phyloP scores from a whole-genome alignment of 805 yeast species.

The Kuraishia capsulata region DNA sequence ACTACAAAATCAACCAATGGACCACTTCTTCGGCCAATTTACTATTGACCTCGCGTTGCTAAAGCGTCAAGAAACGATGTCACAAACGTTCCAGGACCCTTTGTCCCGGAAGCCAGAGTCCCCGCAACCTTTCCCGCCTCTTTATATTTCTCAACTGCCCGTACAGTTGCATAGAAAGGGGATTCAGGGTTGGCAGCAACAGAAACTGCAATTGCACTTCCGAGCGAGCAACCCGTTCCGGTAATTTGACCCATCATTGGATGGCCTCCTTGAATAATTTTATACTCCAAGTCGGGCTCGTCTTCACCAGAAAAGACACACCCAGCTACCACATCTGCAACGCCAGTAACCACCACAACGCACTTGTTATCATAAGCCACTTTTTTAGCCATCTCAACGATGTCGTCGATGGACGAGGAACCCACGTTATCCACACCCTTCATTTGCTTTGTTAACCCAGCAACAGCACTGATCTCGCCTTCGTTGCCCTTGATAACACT shows the following conservation, averaged over 20 bases:
- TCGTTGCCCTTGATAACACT: constrained; percentile 77
- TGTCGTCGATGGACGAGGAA: constrained; percentile 9
- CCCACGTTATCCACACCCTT: constrained; percentile 59
- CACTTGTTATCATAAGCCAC: constrained; percentile 44
- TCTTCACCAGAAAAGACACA: constrained; percentile 9
- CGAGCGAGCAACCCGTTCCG: constrained; percentile 79
- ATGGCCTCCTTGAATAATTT: constrained; percentile 45
- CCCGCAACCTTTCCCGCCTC: constrained; percentile 53
- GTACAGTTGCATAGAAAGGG: constrained; percentile 36
- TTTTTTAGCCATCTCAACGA: constrained; percentile 31
- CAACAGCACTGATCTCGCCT: constrained; percentile 64
- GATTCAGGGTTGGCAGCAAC: constrained; percentile 35
- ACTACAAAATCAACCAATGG: too few relatives aligned
- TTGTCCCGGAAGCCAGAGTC: constrained; percentile 11
- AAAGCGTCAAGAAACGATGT: constrained; percentile 37
- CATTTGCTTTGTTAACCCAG: constrained; percentile 43
- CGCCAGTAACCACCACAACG: constrained; percentile 69
- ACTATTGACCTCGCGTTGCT: too few relatives aligned
- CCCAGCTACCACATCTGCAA: constrained; percentile 42
- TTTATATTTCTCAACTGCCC: constrained; percentile 52
- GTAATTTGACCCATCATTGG: constrained; percentile 58
- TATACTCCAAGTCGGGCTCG: neutral
- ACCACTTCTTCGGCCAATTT: too few relatives aligned
- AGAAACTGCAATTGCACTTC: constrained; percentile 57
- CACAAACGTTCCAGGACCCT: constrained; percentile 50